Percentiles rank a stretch among this genome's conserved stretches.
Conservation (phyloP, 176 grass and related monocot species). For the Lolium multiflorum region DNA sequence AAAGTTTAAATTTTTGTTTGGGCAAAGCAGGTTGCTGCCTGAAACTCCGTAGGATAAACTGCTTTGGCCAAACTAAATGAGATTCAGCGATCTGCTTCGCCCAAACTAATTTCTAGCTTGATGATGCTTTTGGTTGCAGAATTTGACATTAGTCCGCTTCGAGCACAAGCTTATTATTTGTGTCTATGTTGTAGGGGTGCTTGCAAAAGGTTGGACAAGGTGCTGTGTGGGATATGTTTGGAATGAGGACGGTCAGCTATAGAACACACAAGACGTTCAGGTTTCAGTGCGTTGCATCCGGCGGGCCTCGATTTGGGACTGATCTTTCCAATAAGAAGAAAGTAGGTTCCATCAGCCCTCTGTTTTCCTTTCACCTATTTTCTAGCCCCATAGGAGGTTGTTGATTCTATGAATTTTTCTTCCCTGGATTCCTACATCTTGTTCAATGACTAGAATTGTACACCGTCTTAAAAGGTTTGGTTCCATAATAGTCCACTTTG, state of each 20-base stretch:
- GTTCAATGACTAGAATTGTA: background rate
- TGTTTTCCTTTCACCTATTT: conserved; percentile 5
- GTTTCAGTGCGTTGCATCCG: conserved; percentile 43
- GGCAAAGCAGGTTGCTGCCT: background rate
- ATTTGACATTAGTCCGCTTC: background rate
- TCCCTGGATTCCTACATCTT: background rate
- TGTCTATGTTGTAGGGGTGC: conserved; percentile 41
- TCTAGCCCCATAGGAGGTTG: background rate
- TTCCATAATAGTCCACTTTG: conserved; percentile 3
- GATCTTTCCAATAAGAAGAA: conserved; percentile 45
- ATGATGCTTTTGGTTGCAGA: background rate
- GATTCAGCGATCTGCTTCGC: no score
- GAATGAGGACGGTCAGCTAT: conserved; percentile 21
- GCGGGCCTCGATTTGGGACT: conserved; percentile 34
- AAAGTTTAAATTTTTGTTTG: background rate
- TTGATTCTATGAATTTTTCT: conserved; percentile 21
- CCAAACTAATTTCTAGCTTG: background rate
- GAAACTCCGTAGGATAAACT: background rate
- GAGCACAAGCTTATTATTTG: conserved; percentile 1
- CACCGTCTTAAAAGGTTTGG: background rate
- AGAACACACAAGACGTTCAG: background rate
- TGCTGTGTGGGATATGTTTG: conserved; percentile 5
- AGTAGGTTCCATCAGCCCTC: conserved; percentile 36
- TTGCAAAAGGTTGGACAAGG: conserved; percentile 10
- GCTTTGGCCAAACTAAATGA: no score